Conservation (phyloP, 345 rosid species). For the Brassica cretica region DNA sequence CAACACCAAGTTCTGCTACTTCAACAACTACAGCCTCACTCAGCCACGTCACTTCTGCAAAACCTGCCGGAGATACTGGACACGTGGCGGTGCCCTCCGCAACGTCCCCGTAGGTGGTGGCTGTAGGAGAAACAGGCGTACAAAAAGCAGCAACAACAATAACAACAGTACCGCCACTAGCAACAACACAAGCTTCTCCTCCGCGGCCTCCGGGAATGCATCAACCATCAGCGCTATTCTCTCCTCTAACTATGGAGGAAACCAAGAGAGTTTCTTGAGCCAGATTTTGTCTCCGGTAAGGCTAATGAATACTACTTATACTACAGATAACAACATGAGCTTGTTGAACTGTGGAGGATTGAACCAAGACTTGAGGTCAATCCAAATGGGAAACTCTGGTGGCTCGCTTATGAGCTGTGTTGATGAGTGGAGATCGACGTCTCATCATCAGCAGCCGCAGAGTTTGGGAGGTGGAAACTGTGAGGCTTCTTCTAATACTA, state of each 20-base stretch:
- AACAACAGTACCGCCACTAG: slow-evolving; percentile 30
- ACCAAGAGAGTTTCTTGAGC: slow-evolving; percentile 47
- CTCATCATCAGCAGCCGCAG: slow-evolving; percentile 18
- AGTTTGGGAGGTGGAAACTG: slow-evolving; percentile 27
- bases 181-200: slow-evolving; percentile 32
- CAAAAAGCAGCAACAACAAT: slow-evolving; percentile 54
- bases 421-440: slow-evolving; percentile 34
- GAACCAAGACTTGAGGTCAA: slow-evolving; percentile 35
- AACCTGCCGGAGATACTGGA: slow-evolving; percentile 97
- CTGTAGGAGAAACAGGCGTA: slow-evolving; percentile 81
- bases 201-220: slow-evolving; percentile 22
- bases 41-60: slow-evolving; percentile 99
- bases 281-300: slow-evolving; percentile 48
- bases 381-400: slow-evolving; percentile 32
- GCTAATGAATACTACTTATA: slow-evolving; percentile 34
- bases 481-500: slow-evolving; percentile 25
- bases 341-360: slow-evolving; percentile 41
- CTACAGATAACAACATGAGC: slow-evolving; percentile 35
- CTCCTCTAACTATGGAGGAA: slow-evolving; percentile 37
- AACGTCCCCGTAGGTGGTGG: slow-evolving; percentile 97
- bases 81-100: slow-evolving; percentile 86
- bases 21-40: slow-evolving; percentile 91
- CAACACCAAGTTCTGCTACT: slow-evolving; percentile 95
- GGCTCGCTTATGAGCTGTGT: slow-evolving; percentile 37
- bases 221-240: slow-evolving; percentile 39